Evolutionary conservation across 1,284 basidiomycete genomes (phyloP).

Genomic region (Fistulina hepatica): DNA sequence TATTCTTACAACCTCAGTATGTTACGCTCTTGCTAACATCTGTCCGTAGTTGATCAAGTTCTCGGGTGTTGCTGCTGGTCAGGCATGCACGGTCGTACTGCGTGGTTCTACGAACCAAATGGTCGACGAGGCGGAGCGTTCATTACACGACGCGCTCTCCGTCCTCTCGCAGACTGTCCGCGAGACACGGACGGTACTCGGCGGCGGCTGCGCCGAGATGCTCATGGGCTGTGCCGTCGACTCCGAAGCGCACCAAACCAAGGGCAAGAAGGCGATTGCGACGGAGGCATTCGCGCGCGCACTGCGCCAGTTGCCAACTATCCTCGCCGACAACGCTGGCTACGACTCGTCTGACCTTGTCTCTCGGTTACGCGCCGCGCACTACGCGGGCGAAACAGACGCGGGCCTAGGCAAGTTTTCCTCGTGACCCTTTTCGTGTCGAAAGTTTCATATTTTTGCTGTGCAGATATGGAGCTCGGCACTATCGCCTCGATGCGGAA

Average conservation of each 20-base stretch:
- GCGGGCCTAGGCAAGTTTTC: too few relatives aligned
- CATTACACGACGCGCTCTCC: slow-evolving; percentile 93
- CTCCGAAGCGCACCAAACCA: slow-evolving; percentile 73
- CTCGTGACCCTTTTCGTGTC: too few relatives aligned
- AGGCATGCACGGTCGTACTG: slow-evolving; percentile 98
- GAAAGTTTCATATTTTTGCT: too few relatives aligned
- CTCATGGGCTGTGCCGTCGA: slow-evolving; percentile 94
- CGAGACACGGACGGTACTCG: slow-evolving; percentile 89
- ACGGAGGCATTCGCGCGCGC: slow-evolving; percentile 88
- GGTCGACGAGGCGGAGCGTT: slow-evolving; percentile 98
- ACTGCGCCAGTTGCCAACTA: slow-evolving; percentile 90
- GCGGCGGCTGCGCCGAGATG: slow-evolving; percentile 98
- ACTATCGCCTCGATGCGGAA: slow-evolving; percentile 80
- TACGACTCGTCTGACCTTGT: slow-evolving; percentile 97
- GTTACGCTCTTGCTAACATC: neutral
- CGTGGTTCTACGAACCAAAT: slow-evolving; percentile 97
- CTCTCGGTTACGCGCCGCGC: slow-evolving; percentile 81
- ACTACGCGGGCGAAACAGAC: slow-evolving; percentile 81
- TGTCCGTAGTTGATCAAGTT: slow-evolving; percentile 88
- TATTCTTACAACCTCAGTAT: neutral
- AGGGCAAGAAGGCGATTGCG: slow-evolving; percentile 94
- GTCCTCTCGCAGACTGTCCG: slow-evolving; percentile 97
- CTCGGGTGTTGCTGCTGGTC: slow-evolving; percentile 94
- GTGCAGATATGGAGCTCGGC: slow-evolving; percentile 88
- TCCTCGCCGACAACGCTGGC: slow-evolving; percentile 96